These are phyloP conservation scores for Alternaria burnsii DNA, from an alignment of 2,329 filamentous ascomycete genomes.

Conservation along the genomic window DNA sequence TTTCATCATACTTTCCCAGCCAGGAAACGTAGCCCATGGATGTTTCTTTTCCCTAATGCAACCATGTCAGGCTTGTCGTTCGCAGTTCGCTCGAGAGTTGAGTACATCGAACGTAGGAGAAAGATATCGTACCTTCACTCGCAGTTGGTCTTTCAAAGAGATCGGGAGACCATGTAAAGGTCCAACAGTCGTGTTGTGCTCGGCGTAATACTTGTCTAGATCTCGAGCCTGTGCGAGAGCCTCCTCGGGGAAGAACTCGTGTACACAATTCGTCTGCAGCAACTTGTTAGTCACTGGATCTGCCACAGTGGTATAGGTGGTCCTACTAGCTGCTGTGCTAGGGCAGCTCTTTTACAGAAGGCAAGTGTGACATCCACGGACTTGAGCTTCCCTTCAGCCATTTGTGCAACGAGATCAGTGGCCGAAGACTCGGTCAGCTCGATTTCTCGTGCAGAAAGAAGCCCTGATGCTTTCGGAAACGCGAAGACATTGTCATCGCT, in stretches of 20 bases:
- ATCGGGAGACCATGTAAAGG: constrained; percentile 55
- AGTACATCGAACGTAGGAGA: background rate
- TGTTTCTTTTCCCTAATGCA: constrained; percentile 47
- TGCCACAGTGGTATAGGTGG: background rate
- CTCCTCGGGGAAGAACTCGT: constrained; percentile 54
- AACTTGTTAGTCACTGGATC: background rate
- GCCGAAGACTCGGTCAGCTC: constrained; percentile 37
- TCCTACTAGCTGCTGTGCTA: constrained; percentile 65
- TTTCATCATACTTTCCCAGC: constrained; percentile 20
- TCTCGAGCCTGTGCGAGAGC: constrained; percentile 49
- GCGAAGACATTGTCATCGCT: constrained; percentile 22
- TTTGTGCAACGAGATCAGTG: constrained; percentile 26
- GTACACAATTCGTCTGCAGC: constrained; percentile 35
- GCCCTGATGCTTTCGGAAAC: constrained; percentile 26
- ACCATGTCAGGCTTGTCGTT: background rate
- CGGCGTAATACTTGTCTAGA: constrained; percentile 48
- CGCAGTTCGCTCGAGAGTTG: background rate
- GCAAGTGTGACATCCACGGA: constrained; percentile 57
- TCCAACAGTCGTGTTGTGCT: constrained; percentile 43
- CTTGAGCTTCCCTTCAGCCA: constrained; percentile 25
- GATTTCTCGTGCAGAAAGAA: constrained; percentile 35
- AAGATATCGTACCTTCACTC: constrained; percentile 35
- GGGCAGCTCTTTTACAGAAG: constrained; percentile 59
- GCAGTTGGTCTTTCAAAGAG: constrained; percentile 55
- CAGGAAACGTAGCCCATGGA: constrained; percentile 65